A percentile compares a stretch with the other conserved stretches of the same genome.
Conservation (phyloP, 106 monocot species). For the Phalaenopsis equestris region DNA sequence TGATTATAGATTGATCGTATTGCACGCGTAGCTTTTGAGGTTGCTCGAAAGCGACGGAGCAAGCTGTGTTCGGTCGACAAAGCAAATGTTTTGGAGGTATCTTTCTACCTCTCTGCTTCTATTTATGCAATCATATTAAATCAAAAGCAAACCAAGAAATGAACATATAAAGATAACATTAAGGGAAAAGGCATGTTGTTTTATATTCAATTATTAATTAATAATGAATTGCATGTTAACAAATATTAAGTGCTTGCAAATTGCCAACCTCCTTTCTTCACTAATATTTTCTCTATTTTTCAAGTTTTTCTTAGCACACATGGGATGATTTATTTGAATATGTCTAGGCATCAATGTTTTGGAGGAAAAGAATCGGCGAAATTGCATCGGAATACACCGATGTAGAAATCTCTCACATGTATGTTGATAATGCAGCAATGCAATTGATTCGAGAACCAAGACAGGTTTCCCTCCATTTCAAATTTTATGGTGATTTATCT, state of each 20-base stretch:
- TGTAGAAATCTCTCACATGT: slow-evolving; percentile 87
- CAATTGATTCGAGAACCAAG: slow-evolving; percentile 86
- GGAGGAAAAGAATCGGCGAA: slow-evolving; percentile 61
- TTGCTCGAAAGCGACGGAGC: slow-evolving; percentile 65
- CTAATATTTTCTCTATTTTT: no score
- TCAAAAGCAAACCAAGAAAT: not conserved
- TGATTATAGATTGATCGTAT: slow-evolving; percentile 79
- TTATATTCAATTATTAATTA: not conserved
- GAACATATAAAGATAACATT: not conserved
- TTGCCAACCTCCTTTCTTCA: not conserved
- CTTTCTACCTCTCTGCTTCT: not conserved
- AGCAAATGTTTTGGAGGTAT: slow-evolving; percentile 98
- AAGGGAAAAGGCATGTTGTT: not conserved
- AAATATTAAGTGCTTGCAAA: not conserved
- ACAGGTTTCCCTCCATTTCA: slow-evolving; percentile 43
- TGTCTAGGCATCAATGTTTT: slow-evolving; percentile 74
- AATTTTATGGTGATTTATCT: not conserved
- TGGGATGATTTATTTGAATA: not conserved
- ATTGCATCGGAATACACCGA: slow-evolving; percentile 71
- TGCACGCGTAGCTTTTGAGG: slow-evolving; percentile 84
- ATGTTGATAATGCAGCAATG: slow-evolving; percentile 96
- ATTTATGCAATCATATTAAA: not conserved
- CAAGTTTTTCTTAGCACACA: not conserved
- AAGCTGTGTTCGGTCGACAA: slow-evolving; percentile 95
- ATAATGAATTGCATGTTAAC: not conserved